Evolutionary conservation across 371 early-diverging fungal genomes (phyloP).

Genomic region (Mortierella sp.): DNA sequence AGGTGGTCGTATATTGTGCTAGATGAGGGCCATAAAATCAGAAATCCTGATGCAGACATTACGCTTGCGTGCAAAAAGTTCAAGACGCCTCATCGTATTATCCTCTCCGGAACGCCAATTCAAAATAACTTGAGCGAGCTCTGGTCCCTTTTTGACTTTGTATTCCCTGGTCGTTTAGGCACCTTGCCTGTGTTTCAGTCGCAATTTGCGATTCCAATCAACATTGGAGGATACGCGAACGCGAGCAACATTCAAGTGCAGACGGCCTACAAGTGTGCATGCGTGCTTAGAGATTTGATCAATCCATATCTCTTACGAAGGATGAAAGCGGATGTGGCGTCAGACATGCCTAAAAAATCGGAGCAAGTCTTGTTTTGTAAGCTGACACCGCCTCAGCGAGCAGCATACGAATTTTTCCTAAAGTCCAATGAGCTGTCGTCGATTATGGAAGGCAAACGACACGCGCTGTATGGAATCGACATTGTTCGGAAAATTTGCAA

Average conservation of each 20-base stretch:
- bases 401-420: slow-evolving; percentile 84
- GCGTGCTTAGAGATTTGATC: slow-evolving; percentile 91
- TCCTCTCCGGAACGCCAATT: slow-evolving; percentile 98
- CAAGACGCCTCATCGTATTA: slow-evolving; percentile 88
- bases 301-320: slow-evolving; percentile 95
- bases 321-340: slow-evolving; percentile 94
- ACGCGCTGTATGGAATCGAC: slow-evolving; percentile 94
- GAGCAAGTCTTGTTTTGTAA: slow-evolving; percentile 96
- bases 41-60: slow-evolving; percentile 94
- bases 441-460: slow-evolving; percentile 86
- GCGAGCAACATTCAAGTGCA: slow-evolving; percentile 91
- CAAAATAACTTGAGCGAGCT: slow-evolving; percentile 98
- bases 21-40: slow-evolving; percentile 99
- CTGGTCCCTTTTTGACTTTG: slow-evolving; percentile 98
- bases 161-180: slow-evolving; percentile 95
- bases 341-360: slow-evolving; percentile 91
- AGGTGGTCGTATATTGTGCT: slow-evolving; percentile 94
- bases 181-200: slow-evolving; percentile 93
- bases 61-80: slow-evolving; percentile 90
- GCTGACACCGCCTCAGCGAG: slow-evolving; percentile 83
- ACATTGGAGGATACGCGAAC: slow-evolving; percentile 92
- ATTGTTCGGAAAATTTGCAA: slow-evolving; percentile 97
- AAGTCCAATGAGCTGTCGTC: slow-evolving; percentile 76
- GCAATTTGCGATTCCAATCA: slow-evolving; percentile 94
- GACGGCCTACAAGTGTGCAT: slow-evolving; percentile 93